phyloP scores from a whole-genome alignment of 768 basidiomycete species.

The Mycena crocata region DNA sequence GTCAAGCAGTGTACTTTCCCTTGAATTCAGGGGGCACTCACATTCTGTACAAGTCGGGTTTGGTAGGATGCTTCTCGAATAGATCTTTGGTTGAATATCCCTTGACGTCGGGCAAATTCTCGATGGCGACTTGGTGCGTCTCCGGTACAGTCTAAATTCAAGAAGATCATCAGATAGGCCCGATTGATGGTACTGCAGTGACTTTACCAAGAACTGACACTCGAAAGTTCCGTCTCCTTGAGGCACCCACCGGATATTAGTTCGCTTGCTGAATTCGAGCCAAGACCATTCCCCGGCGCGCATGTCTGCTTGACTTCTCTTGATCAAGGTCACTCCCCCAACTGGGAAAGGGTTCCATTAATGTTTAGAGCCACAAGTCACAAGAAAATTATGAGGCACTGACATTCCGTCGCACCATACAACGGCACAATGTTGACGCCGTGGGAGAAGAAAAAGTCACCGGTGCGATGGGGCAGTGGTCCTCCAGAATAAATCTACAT shows the following conservation, averaged over 20 bases:
- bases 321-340: constrained; percentile 33
- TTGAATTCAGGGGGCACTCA: constrained; percentile 26
- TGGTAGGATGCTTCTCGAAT: constrained; percentile 45
- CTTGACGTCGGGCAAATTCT: constrained; percentile 44
- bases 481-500: constrained; percentile 52
- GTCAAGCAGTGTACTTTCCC: too few relatives aligned
- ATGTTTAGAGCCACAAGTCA: too few relatives aligned
- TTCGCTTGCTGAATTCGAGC: constrained; percentile 41
- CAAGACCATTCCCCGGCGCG: constrained; percentile 46
- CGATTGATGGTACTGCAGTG: neutral
- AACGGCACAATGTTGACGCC: constrained; percentile 47
- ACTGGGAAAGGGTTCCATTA: constrained; percentile 13
- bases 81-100: constrained; percentile 47
- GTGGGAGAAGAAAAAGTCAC: constrained; percentile 45
- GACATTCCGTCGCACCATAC: constrained; percentile 54
- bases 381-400: neutral
- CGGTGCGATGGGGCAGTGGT: constrained; percentile 48
- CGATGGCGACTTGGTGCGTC: constrained; percentile 48
- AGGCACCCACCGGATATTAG: constrained; percentile 47
- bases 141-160: constrained; percentile 39
- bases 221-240: constrained; percentile 54
- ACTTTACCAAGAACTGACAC: constrained; percentile 49
- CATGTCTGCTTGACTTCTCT: constrained; percentile 21
- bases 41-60: constrained; percentile 45
- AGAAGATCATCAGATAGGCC: neutral